These are phyloP conservation scores for Xylariaceae sp. DNA, from an alignment of 2,329 filamentous ascomycete genomes.

Conservation along the genomic window DNA sequence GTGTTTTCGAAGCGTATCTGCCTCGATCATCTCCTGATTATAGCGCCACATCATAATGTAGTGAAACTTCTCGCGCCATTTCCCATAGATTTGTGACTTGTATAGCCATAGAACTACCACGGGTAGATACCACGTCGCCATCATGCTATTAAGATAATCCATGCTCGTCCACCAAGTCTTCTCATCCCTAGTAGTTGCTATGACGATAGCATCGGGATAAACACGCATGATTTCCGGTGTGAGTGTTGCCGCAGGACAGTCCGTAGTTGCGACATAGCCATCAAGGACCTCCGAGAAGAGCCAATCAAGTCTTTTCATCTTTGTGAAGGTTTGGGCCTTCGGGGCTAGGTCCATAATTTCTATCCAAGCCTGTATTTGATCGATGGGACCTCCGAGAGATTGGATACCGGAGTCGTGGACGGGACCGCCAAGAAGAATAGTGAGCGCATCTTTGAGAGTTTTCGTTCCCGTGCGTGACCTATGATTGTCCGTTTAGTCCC, in stretches of 20 bases:
- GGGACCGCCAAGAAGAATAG: slow-evolving; percentile 39
- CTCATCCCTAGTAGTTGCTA: slow-evolving; percentile 46
- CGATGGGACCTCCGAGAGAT: slow-evolving; percentile 40
- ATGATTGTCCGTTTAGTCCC: neutral
- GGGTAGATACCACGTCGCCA: slow-evolving; percentile 40
- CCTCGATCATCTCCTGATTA: slow-evolving; percentile 35
- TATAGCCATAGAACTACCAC: slow-evolving; percentile 38
- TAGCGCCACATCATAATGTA: slow-evolving; percentile 37
- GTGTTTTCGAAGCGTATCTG: slow-evolving; percentile 35
- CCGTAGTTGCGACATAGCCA: slow-evolving; percentile 43
- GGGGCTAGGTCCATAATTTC: slow-evolving; percentile 40
- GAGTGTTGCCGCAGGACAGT: slow-evolving; percentile 47
- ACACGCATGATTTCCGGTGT: slow-evolving; percentile 50
- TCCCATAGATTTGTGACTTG: slow-evolving; percentile 38
- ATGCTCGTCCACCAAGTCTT: slow-evolving; percentile 44
- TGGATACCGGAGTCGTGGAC: slow-evolving; percentile 42
- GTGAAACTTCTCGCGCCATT: slow-evolving; percentile 37
- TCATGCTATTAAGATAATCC: slow-evolving; percentile 37
- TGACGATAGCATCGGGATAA: slow-evolving; percentile 53
- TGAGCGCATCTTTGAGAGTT: slow-evolving; percentile 42
- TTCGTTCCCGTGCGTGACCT: slow-evolving; percentile 44
- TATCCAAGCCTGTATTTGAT: slow-evolving; percentile 40
- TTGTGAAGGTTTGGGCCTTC: slow-evolving; percentile 32
- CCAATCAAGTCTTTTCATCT: slow-evolving; percentile 41
- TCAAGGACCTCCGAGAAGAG: slow-evolving; percentile 40